phyloP scores from a whole-genome alignment of 352 stramenopile species.

The Globisporangium camurandrum region DNA sequence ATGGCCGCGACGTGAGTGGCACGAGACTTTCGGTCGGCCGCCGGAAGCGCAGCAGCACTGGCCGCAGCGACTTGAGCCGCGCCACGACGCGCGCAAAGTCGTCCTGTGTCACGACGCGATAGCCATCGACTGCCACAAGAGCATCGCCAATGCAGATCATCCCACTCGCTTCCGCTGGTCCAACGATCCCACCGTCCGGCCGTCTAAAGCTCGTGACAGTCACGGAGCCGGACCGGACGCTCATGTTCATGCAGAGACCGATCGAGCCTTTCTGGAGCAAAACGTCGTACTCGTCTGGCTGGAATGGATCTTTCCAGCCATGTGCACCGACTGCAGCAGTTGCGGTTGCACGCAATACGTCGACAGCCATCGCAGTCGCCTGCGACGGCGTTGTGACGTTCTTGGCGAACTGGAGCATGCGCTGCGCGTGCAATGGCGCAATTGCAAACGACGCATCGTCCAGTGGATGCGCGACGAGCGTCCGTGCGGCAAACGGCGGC shows the following conservation, averaged over 20 bases:
- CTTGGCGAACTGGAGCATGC: slow-evolving; percentile 52
- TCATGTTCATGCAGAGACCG: slow-evolving; percentile 89
- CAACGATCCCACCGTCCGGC: slow-evolving; percentile 62
- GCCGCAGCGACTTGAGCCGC: slow-evolving; percentile 69
- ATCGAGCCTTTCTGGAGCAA: slow-evolving; percentile 82
- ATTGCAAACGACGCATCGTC: slow-evolving; percentile 53
- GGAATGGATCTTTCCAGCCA: slow-evolving; percentile 61
- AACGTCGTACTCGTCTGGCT: slow-evolving; percentile 77
- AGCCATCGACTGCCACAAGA: slow-evolving; percentile 78
- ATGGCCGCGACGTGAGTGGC: slow-evolving; percentile 31
- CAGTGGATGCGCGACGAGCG: slow-evolving; percentile 49
- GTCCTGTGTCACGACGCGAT: slow-evolving; percentile 61
- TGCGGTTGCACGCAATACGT: slow-evolving; percentile 49
- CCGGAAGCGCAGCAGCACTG: slow-evolving; percentile 76
- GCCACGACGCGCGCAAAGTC: slow-evolving; percentile 81
- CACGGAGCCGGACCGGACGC: slow-evolving; percentile 69
- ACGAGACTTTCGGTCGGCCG: slow-evolving; percentile 33
- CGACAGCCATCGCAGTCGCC: slow-evolving; percentile 59
- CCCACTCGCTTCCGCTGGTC: slow-evolving; percentile 71
- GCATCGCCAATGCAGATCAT: slow-evolving; percentile 76
- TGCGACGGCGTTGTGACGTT: slow-evolving; percentile 47
- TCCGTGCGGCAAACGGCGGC: slow-evolving; percentile 51
- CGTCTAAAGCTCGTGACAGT: slow-evolving; percentile 79
- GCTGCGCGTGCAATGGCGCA: slow-evolving; percentile 35
- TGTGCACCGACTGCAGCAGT: slow-evolving; percentile 35